phyloP scores from a whole-genome alignment of 331 rosid species.

The Telfairia occidentalis region DNA sequence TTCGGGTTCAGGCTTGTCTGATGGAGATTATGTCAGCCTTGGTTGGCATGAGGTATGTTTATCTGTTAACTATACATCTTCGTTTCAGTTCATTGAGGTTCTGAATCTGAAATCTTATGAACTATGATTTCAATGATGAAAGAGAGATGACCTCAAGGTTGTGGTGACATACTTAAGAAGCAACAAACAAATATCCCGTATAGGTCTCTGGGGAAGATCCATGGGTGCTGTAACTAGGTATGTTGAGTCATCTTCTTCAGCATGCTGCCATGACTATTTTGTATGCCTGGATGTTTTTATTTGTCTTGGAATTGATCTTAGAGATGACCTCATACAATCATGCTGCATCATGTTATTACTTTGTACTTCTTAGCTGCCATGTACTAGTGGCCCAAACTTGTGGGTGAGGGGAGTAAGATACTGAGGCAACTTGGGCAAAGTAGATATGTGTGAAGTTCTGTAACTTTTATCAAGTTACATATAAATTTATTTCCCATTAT shows the following conservation, averaged over 20 bases:
- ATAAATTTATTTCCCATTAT: neutral
- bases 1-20: constrained; percentile 96
- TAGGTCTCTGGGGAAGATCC: constrained; percentile 98
- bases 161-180: constrained; percentile 79
- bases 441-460: neutral
- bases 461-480: neutral
- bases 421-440: neutral
- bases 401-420: neutral
- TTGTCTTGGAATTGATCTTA: neutral
- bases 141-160: constrained; percentile 93
- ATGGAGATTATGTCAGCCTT: constrained; percentile 94
- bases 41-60: constrained; percentile 97
- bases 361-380: neutral
- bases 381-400: neutral
- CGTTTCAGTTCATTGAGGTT: constrained; percentile 7
- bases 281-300: constrained; percentile 15
- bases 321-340: neutral
- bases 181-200: constrained; percentile 71
- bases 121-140: constrained; percentile 25
- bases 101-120: constrained; percentile 15
- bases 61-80: constrained; percentile 12
- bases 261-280: constrained; percentile 1
- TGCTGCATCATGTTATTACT: neutral
- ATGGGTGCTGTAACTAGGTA: constrained; percentile 99
- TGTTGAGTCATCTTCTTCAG: constrained; percentile 6